Base-by-base conservation (phyloP, 129 eudicot species). In the Pittosporum tobira region DNA sequence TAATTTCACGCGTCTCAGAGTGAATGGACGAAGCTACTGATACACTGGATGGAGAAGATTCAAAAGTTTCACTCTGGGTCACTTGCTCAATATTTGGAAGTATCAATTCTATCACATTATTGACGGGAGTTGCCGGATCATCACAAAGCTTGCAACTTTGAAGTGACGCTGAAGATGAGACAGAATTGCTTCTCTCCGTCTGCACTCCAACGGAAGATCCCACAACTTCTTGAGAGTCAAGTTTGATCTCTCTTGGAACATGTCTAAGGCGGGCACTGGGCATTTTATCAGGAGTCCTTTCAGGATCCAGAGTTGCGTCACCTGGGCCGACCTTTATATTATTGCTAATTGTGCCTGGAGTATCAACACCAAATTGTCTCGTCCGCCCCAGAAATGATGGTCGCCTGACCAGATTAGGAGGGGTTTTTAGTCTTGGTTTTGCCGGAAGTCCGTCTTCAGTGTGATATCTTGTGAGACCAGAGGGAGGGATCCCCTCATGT, bases 381-480 rank as follows among this genome's bases (percentile, higher is more conserved):
- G 81, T 64, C 31, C 88, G 75, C 59, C 69, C 81, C 1, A 83
- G 64, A 70, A 93, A 75, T 18, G 94, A 87, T 22, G 99, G 76
- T 49, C 72, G 77, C 62, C 91, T 63, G 38, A 61, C 67, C 44
- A 87, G 84, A 64, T 59, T 61, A 34, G 94, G 99, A 52, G 96
- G 94, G 38, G 99, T 93, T 68, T 71, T 79, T 50, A 68, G 77
- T 64, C 94, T 79, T 34, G 66, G 71, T 70, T 68, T 84, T 25
- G 76, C 30, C 52, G 79, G 57, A 25, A 48, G 36, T 53, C 76
- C 79, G 57, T 88, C 97, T 52, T 81, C 94, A 53, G 64, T 53
- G n/a, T 16, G 51, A 45, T 64, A 49, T 67, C 71, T 79, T 21
- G 66, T 27, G 9, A 75, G 78, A 37, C 64, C 81, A 61, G 73